A percentile compares a stretch with the other conserved stretches of the same genome.
phyloP scores from a whole-genome alignment of 345 rosid species.

The Corchorus olitorius region DNA sequence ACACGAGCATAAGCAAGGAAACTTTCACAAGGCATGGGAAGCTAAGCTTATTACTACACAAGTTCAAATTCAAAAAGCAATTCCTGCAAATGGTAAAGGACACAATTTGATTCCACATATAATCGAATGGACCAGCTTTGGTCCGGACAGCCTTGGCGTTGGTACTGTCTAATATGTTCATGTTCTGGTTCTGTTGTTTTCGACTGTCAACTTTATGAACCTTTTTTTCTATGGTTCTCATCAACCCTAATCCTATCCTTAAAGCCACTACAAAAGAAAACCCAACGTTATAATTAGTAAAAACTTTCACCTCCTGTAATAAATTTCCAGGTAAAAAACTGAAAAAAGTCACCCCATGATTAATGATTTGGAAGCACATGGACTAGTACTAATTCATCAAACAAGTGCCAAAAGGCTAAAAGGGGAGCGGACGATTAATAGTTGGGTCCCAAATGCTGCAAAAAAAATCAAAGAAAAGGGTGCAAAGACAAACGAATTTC shows the following conservation, averaged over 20 bases:
- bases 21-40: background rate
- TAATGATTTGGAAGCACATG: slow-evolving; percentile 1
- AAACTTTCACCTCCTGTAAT: background rate
- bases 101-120: background rate
- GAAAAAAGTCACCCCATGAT: background rate
- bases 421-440: background rate
- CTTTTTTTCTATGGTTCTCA: background rate
- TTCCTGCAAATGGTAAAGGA: background rate
- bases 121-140: background rate
- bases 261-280: background rate
- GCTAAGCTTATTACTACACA: background rate
- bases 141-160: background rate
- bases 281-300: background rate
- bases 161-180: background rate
- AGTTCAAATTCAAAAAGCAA: background rate
- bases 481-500: slow-evolving; percentile 3
- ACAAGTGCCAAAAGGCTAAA: background rate
- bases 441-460: slow-evolving; percentile 19
- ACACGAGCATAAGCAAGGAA: background rate
- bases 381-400: background rate
- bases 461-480: background rate
- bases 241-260: background rate
- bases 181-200: background rate
- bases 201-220: background rate
- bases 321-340: background rate